Evolutionary conservation across 1,284 basidiomycete species (phyloP).

Genomic region (Sanghuangporus weigelae): DNA sequence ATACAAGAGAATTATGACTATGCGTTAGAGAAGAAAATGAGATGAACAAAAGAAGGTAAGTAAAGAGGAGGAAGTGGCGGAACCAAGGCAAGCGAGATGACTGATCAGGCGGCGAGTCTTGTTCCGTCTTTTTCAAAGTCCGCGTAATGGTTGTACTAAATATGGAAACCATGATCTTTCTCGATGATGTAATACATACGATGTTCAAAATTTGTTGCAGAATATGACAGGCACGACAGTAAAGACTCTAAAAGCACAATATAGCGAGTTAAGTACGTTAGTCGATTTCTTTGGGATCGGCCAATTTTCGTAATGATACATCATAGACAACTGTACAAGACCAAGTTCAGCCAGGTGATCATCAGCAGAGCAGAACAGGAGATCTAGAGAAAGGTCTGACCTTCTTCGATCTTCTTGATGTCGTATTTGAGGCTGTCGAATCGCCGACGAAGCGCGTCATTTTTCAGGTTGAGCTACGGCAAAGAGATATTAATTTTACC

Average conservation of each 20-base stretch:
- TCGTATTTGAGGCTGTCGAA: slow-evolving; percentile 85
- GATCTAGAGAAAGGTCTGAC: slow-evolving; percentile 31
- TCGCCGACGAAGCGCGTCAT: slow-evolving; percentile 70
- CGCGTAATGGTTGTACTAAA: neutral
- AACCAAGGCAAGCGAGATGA: neutral
- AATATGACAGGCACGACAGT: too few relatives aligned
- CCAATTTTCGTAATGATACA: slow-evolving; percentile 70
- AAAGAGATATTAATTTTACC: neutral
- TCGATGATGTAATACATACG: too few relatives aligned
- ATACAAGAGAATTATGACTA: slow-evolving; percentile 28
- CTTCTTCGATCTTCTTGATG: slow-evolving; percentile 88
- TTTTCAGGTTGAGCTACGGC: slow-evolving; percentile 80
- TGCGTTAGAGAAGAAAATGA: neutral
- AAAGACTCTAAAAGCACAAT: neutral
- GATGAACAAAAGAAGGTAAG: neutral
- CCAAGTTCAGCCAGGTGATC: slow-evolving; percentile 6
- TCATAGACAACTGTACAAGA: slow-evolving; percentile 70
- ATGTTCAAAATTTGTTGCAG: too few relatives aligned
- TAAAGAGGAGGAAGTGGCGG: neutral
- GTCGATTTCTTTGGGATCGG: slow-evolving; percentile 17
- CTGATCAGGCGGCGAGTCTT: neutral
- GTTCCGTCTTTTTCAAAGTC: slow-evolving; percentile 1
- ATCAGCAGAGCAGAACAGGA: neutral
- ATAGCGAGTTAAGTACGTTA: neutral
- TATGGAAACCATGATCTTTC: neutral